Evolutionary conservation across 805 yeast genomes (phyloP).

Genomic region (Jamesozyma gamospora): DNA sequence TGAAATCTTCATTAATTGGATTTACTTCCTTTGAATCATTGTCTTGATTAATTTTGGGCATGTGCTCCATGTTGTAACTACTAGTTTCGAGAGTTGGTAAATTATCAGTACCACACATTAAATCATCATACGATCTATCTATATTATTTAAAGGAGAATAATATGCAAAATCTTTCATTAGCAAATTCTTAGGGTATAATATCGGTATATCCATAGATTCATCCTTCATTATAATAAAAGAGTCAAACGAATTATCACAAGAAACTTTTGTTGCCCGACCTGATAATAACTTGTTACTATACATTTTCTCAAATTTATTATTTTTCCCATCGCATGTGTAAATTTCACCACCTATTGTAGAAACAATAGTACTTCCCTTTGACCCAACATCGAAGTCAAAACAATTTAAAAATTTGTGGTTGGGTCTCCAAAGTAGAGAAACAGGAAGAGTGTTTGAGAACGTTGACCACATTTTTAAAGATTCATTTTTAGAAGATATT

Average conservation of each 20-base stretch:
- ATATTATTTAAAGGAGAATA: slow-evolving; percentile 39
- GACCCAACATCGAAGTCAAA: slow-evolving; percentile 55
- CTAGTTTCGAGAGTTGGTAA: too few relatives aligned
- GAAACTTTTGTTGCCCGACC: slow-evolving; percentile 39
- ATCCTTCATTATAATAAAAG: slow-evolving; percentile 58
- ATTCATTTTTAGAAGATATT: slow-evolving; percentile 13
- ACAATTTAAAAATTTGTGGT: slow-evolving; percentile 37
- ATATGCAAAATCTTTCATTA: slow-evolving; percentile 43
- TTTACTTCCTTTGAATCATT: too few relatives aligned
- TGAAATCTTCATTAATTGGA: too few relatives aligned
- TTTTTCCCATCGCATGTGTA: slow-evolving; percentile 28
- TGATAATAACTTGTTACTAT: slow-evolving; percentile 29
- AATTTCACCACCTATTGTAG: slow-evolving; percentile 61
- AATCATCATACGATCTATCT: not conserved
- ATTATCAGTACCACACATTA: not conserved
- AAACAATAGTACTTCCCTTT: slow-evolving; percentile 60
- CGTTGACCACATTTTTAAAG: slow-evolving; percentile 23
- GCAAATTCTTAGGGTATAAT: slow-evolving; percentile 36
- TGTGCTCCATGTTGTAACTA: too few relatives aligned
- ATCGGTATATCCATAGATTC: slow-evolving; percentile 52
- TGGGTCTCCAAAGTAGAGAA: slow-evolving; percentile 50
- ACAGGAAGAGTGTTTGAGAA: slow-evolving; percentile 40
- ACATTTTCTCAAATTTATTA: slow-evolving; percentile 12
- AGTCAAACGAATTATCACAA: slow-evolving; percentile 54
- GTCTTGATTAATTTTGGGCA: too few relatives aligned